Evolutionary conservation across 257 asterid genomes (phyloP).

Genomic region (Solanum dulcamara): DNA sequence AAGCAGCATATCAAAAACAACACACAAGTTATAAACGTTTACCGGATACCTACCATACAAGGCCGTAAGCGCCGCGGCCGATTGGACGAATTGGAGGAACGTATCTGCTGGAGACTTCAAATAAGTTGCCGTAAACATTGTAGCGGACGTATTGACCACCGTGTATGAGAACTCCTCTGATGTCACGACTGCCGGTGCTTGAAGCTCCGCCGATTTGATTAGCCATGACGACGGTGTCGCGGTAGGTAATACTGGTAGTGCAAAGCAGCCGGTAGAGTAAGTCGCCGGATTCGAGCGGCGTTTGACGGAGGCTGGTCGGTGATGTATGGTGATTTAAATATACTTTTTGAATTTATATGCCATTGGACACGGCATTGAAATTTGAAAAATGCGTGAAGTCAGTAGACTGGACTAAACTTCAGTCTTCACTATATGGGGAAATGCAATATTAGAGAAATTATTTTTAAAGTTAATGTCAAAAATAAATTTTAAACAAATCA

Average conservation of each 20-base stretch:
- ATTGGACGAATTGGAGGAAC: slow-evolving; percentile 81
- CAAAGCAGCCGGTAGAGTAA: neutral
- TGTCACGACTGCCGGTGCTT: slow-evolving; percentile 4
- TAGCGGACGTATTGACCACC: slow-evolving; percentile 65
- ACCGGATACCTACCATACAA: slow-evolving; percentile 47
- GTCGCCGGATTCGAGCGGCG: neutral
- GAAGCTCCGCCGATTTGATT: slow-evolving; percentile 21
- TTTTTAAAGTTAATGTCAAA: accelerated
- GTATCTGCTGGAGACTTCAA: slow-evolving; percentile 59
- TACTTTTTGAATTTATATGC: neutral
- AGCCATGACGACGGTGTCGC: slow-evolving; percentile 17
- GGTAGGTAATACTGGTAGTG: neutral
- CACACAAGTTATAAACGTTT: neutral
- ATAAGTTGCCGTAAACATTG: slow-evolving; percentile 62
- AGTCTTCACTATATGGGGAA: neutral
- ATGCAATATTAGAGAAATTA: neutral
- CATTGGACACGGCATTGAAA: neutral
- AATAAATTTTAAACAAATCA: neutral
- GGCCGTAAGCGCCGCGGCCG: slow-evolving; percentile 92
- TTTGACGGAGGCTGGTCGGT: neutral
- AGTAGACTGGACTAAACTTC: neutral
- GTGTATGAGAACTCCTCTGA: slow-evolving; percentile 45
- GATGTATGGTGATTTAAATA: neutral
- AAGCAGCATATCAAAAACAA: neutral
- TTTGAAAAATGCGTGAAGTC: neutral